Percentiles rank a stretch among this genome's conserved stretches.
phyloP scores from a whole-genome alignment of 2,329 filamentous ascomycete genomes.

The Allantophomopsis lycopodina region DNA sequence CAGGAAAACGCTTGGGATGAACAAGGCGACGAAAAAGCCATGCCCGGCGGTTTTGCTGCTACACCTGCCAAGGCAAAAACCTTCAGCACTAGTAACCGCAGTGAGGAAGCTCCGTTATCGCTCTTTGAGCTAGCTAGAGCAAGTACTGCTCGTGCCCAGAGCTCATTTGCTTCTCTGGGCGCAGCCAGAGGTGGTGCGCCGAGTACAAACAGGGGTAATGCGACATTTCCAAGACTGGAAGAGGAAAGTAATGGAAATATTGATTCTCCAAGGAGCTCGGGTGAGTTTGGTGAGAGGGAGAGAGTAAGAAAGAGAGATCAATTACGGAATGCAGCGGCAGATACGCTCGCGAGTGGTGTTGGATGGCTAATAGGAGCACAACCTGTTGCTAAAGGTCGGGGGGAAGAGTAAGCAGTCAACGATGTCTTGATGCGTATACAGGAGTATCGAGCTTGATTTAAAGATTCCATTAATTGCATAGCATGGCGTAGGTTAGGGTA shows the following conservation, averaged over 20 bases:
- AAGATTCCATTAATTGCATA: no score
- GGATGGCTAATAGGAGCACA: conserved; percentile 54
- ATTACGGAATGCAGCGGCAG: conserved; percentile 49
- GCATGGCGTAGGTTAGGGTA: no score
- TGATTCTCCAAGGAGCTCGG: conserved; percentile 19
- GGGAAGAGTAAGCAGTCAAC: background rate
- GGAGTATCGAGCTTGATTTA: no score
- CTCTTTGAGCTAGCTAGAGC: conserved; percentile 50
- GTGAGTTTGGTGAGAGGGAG: conserved; percentile 15
- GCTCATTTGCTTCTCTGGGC: conserved; percentile 30
- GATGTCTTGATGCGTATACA: no score
- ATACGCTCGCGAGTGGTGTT: conserved; percentile 52
- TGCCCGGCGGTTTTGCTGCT: conserved; percentile 38
- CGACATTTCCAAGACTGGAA: conserved; percentile 15
- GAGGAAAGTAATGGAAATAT: conserved; percentile 29
- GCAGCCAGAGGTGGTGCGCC: background rate
- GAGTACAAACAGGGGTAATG: conserved; percentile 1
- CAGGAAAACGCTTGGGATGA: conserved; percentile 61
- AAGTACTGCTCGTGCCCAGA: conserved; percentile 42
- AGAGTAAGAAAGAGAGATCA: conserved; percentile 59
- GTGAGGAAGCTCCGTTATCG: conserved; percentile 49
- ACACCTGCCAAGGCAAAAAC: conserved; percentile 1
- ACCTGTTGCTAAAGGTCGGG: conserved; percentile 11
- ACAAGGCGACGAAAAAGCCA: conserved; percentile 40
- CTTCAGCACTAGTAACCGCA: conserved; percentile 19